Percentiles rank a stretch among this genome's conserved stretches.
Conservation (phyloP, 1,284 basidiomycete genomes). For the Microbotryum lychnidis-dioicae region DNA sequence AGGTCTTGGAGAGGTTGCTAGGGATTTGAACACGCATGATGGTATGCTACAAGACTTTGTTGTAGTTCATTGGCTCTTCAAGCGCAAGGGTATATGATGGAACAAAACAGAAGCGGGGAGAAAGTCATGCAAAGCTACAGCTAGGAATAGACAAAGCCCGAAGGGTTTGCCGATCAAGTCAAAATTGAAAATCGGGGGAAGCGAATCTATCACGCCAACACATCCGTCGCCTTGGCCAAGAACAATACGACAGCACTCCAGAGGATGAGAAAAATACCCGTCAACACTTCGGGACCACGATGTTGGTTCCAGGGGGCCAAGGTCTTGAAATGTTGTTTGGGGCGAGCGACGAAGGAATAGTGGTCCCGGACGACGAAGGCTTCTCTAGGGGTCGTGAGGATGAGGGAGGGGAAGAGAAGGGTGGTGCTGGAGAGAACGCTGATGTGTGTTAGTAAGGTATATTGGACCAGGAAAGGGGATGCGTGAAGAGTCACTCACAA, state of each 20-base stretch:
- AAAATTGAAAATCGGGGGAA: too few species aligned
- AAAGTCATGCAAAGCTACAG: too few species aligned
- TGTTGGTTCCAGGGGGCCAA: constrained; percentile 23
- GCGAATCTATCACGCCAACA: not conserved
- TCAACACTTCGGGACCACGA: constrained; percentile 20
- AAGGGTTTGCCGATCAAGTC: too few species aligned
- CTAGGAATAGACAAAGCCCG: too few species aligned
- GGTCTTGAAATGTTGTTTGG: constrained; percentile 29
- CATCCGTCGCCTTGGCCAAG: not conserved
- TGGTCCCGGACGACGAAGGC: constrained; percentile 29
- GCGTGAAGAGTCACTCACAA: constrained; percentile 17
- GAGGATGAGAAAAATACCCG: constrained; percentile 12
- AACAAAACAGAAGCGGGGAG: too few species aligned
- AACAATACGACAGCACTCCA: constrained; percentile 6
- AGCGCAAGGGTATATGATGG: too few species aligned
- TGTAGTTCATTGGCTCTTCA: too few species aligned
- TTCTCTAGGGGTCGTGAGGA: constrained; percentile 25
- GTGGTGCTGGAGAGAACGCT: constrained; percentile 13
- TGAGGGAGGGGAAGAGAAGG: constrained; percentile 28
- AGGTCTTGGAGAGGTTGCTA: too few species aligned
- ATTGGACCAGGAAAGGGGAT: not conserved
- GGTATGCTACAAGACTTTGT: too few species aligned
- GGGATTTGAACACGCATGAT: too few species aligned
- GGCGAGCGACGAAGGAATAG: constrained; percentile 28
- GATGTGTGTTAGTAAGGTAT: not conserved